A percentile compares a stretch with the other conserved stretches of the same genome.
phyloP scores from a whole-genome alignment of 306 rosid species.

The Rosa persica region DNA sequence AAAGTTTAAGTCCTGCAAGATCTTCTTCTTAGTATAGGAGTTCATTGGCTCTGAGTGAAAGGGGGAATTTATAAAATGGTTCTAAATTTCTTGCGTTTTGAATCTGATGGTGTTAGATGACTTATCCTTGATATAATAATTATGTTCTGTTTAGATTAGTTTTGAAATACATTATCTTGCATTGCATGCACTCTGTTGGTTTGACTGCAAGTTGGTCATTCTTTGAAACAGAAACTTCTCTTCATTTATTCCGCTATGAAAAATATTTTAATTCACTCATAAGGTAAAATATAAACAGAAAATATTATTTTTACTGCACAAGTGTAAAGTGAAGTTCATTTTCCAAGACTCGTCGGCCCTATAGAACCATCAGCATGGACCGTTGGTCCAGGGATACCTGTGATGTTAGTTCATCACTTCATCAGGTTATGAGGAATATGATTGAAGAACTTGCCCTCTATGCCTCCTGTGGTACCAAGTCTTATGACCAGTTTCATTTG shows the following conservation, averaged over 20 bases:
- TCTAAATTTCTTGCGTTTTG: background rate
- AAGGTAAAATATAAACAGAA: no score
- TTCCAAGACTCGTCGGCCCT: no score
- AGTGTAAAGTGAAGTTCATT: no score
- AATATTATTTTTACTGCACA: background rate
- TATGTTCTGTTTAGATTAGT: background rate
- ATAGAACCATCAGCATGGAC: background rate
- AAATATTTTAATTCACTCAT: background rate
- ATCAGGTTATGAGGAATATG: no score
- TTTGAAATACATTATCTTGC: background rate
- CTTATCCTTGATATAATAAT: background rate
- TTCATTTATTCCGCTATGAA: background rate
- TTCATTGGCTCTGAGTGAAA: background rate
- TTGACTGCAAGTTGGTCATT: background rate
- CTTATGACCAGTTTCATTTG: no score
- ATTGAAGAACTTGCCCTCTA: no score
- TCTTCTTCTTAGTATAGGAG: background rate
- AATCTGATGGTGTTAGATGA: background rate
- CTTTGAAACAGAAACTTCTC: background rate
- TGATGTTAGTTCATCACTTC: background rate
- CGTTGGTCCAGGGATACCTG: background rate
- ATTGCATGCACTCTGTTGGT: background rate
- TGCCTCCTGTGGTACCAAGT: no score
- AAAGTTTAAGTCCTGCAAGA: background rate
- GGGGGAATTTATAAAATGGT: background rate